Conservation (phyloP, 768 basidiomycete genomes). For the Boletus huronensis region DNA sequence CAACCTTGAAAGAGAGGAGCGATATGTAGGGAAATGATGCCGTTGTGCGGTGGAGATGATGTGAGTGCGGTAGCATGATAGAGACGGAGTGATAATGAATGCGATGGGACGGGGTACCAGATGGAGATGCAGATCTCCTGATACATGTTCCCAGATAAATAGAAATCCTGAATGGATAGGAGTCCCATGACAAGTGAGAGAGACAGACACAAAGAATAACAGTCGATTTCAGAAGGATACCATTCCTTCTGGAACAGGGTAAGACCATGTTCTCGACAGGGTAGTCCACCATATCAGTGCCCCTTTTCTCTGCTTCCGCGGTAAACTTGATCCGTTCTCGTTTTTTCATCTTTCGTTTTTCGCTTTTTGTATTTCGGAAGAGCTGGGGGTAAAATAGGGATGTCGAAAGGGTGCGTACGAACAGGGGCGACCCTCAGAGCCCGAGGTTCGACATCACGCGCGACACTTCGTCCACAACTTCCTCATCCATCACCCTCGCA, state of each 20-base stretch:
- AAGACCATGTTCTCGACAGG: conserved; percentile 20
- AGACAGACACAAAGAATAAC: conserved; percentile 15
- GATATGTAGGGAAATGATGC: conserved; percentile 28
- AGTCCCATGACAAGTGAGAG: conserved; percentile 28
- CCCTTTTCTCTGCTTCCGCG: conserved; percentile 6
- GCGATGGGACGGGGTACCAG: conserved; percentile 25
- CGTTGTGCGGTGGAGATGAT: conserved; percentile 25
- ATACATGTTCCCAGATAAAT: conserved; percentile 34
- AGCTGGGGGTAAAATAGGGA: conserved; percentile 5
- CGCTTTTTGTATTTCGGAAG: conserved; percentile 3
- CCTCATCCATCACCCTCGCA: conserved; percentile 45
- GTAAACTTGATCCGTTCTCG: conserved; percentile 1
- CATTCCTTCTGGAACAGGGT: conserved; percentile 20
- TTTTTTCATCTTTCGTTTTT: not conserved
- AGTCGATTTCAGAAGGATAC: conserved; percentile 18
- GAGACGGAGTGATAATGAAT: conserved; percentile 20
- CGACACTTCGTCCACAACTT: conserved; percentile 65
- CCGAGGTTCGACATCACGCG: conserved; percentile 77
- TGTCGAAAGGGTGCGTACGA: conserved; percentile 11
- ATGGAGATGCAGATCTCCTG: conserved; percentile 23
- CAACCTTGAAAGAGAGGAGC: conserved; percentile 16
- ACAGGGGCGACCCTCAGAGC: conserved; percentile 36
- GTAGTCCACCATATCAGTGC: conserved; percentile 16
- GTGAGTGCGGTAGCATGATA: conserved; percentile 22
- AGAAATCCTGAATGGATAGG: conserved; percentile 30